phyloP scores from a whole-genome alignment of 2,329 filamentous ascomycete genomes.

The Paraconiothyrium sp. region DNA sequence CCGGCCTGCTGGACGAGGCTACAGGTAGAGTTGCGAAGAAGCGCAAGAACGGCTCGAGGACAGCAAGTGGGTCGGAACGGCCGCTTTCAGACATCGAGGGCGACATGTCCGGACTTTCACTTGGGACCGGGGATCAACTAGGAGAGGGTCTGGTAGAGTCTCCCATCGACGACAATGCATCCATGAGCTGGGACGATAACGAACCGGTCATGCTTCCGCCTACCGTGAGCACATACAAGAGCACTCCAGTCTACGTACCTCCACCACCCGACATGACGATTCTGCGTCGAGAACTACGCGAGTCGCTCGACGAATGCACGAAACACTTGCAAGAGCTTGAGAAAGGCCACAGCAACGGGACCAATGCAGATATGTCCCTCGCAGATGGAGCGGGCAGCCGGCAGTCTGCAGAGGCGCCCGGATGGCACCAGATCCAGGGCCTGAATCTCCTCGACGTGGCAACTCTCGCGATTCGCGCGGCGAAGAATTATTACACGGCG shows the following conservation, averaged over 20 bases:
- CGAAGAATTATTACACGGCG: constrained; percentile 94
- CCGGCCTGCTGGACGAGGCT: constrained; percentile 91
- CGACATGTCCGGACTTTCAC: constrained; percentile 39
- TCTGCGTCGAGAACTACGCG: constrained; percentile 74
- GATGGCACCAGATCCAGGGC: constrained; percentile 88
- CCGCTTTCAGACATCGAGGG: constrained; percentile 38
- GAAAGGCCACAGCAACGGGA: constrained; percentile 39
- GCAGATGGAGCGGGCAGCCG: constrained; percentile 21
- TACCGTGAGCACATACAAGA: constrained; percentile 94
- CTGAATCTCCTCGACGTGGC: constrained; percentile 92
- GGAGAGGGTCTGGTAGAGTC: constrained; percentile 59
- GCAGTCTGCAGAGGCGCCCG: constrained; percentile 58
- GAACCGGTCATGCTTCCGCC: constrained; percentile 90
- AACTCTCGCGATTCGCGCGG: constrained; percentile 93
- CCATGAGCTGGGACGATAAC: constrained; percentile 63
- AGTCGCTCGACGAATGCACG: constrained; percentile 73
- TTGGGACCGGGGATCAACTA: constrained; percentile 37
- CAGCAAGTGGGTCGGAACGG: constrained; percentile 42
- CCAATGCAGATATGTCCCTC: constrained; percentile 13
- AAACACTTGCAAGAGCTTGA: constrained; percentile 72
- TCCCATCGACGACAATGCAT: constrained; percentile 62
- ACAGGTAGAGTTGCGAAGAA: constrained; percentile 84
- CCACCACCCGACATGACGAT: constrained; percentile 85
- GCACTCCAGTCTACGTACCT: constrained; percentile 80
- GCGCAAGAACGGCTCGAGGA: constrained; percentile 57